phyloP scores from a whole-genome alignment of 169 alveolate species.

The Eimeria maxima region DNA sequence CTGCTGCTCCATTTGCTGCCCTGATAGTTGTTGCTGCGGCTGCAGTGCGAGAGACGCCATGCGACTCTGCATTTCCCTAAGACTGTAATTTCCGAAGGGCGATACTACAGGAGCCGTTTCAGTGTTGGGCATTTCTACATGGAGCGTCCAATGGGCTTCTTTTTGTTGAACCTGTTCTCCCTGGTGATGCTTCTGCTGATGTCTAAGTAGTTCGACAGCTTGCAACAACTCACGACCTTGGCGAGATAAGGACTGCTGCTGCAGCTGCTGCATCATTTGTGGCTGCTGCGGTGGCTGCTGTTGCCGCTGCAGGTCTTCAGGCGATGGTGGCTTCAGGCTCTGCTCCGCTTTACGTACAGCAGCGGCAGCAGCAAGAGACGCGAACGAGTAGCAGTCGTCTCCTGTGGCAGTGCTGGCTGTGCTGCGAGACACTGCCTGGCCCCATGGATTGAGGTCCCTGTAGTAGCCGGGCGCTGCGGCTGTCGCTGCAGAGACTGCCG shows the following conservation, averaged over 20 bases:
- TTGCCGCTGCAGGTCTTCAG: slow-evolving; percentile 64
- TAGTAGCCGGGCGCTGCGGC: slow-evolving; percentile 66
- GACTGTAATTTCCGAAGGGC: slow-evolving; percentile 50
- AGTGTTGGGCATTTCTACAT: slow-evolving; percentile 44
- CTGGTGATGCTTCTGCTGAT: slow-evolving; percentile 58
- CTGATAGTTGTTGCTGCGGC: slow-evolving; percentile 55
- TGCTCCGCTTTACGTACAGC: slow-evolving; percentile 74
- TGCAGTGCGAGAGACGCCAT: slow-evolving; percentile 75
- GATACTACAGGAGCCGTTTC: slow-evolving; percentile 32
- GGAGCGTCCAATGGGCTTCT: slow-evolving; percentile 51
- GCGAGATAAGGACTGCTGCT: slow-evolving; percentile 54
- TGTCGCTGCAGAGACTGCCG: slow-evolving; percentile 56
- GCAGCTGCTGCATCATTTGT: slow-evolving; percentile 62
- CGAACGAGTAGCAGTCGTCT: slow-evolving; percentile 68
- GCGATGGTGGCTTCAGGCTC: slow-evolving; percentile 41
- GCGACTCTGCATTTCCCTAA: slow-evolving; percentile 75
- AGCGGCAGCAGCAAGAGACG: slow-evolving; percentile 74
- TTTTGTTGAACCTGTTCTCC: slow-evolving; percentile 13
- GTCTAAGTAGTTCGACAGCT: slow-evolving; percentile 63
- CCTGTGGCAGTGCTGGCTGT: slow-evolving; percentile 80
- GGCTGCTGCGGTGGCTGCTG: slow-evolving; percentile 62
- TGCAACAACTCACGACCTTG: slow-evolving; percentile 77
- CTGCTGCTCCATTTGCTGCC: slow-evolving; percentile 53
- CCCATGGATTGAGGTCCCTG: slow-evolving; percentile 70
- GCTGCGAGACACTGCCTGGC: slow-evolving; percentile 77